Base-by-base conservation (phyloP, 164 flowering plant species). In the Liquidambar formosana region DNA sequence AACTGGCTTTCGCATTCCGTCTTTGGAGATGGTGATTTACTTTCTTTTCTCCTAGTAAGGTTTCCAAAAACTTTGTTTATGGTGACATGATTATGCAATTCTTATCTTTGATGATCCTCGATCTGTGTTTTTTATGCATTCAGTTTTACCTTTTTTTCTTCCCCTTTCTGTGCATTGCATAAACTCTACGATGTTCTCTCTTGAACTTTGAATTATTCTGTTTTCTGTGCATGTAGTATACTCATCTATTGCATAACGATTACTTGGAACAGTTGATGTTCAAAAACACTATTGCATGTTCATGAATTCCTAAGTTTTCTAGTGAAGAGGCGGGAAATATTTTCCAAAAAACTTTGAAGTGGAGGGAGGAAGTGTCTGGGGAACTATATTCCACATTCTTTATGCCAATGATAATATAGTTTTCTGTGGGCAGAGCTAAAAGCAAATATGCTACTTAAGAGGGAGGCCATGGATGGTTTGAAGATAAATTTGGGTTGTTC, bases 1-100 rank as follows among this genome's bases (percentile, higher is more conserved):
- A 62, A 71, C 82, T 44, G 83, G 85, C 66, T 26, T 89, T 28
- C 77, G 76, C 22, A 75, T 93, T 68, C 90, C 91, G 12, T 71
- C 96, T 65, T 64, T 93, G 86, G 89, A 88, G 87, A 89, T 89
- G 97, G 97, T 93, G 86, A 89, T 73, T 80, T 74, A 69, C 77
- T 88, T 71, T 80, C 84, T 78, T 65, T 75, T 67, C 57, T 73
- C 74, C 78, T 78, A 33, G 77, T 81, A 79, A 85, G 87, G 63
- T 60, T 74, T 52, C 65, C 65, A 51, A 45, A 33, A 64, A 13
- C 45, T 57, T 68, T 33, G 28, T 2, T 52, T 63, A 8, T 49
- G 26, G 43, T 26, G 16, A 25, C 23, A 57, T 52, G 61, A 23
- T 26, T 49, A 4, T 67, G 43, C 22, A 44, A 28, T 51, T 18